Evolutionary conservation across 495 filamentous ascomycete species (phyloP), one percentile per base, ranked within the genome.

Genomic region (Penicillium cinerascens): DNA sequence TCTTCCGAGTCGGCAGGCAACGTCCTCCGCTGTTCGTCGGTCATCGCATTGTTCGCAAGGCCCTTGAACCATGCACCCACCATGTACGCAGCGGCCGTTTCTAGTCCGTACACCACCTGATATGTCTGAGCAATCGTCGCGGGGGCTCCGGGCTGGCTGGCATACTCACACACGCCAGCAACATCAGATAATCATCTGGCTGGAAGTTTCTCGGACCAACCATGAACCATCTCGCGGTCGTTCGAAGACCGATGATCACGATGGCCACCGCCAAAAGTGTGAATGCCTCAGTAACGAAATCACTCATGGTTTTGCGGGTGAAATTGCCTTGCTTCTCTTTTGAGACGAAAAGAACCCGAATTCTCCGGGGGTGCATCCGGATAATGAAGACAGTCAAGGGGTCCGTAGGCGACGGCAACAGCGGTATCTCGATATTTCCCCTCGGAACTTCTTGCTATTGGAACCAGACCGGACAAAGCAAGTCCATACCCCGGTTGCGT

Each of bases 151-250:
- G 11, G 10, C 9, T 33, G 11, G 10, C 9, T 33, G 11, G 10
- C 29, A 8, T 16, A 65, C 75, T 65, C 61, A 82, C 82, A 41
- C 72, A 74, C 3, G 78, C 79, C 20, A 84, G 16, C 15, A 80
- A 54, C 80, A 84, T 84, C 9, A 86, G 55, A 62, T 82, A 84
- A 56, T 86, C 82, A 61, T 86, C 82, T 0, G 72, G 57, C 49
- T 78, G 72, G 46, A 80, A 76, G 15, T 74, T 72, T 42, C 59
- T 66, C 7, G 77, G 60, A 3, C 82, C 81, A n/a, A 78, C 76
- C 16, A 72, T 72, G 39, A 57, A 65, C 64, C 77, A 78, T 61
- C 82, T 65, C 7, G 77, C 76, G 10, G 63, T 66, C n/a, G 74
- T 62, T 3, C 82, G 76, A 7, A 81, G 56, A 4, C 51, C 65